A percentile compares a stretch with the other conserved stretches of the same genome.
Evolutionary conservation across 768 basidiomycete genomes (phyloP).

Genomic region (Lactarius hengduanensis): DNA sequence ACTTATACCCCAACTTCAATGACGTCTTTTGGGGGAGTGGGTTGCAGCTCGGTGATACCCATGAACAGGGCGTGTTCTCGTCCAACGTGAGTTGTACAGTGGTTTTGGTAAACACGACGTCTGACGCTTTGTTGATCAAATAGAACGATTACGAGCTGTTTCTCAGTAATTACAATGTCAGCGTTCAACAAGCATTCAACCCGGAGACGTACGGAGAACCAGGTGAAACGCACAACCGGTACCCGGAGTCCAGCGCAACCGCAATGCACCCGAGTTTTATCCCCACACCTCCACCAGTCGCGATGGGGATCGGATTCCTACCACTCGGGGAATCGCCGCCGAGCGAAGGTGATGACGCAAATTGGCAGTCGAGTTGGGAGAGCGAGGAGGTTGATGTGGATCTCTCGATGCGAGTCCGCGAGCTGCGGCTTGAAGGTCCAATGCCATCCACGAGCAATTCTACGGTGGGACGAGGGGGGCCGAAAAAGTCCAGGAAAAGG

Average conservation of each 20-base stretch:
- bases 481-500: conserved; percentile 8
- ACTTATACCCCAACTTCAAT: neutral
- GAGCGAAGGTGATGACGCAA: neutral
- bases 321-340: neutral
- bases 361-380: neutral
- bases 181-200: neutral
- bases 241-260: neutral
- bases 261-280: neutral
- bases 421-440: neutral
- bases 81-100: conserved; percentile 4
- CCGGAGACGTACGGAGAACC: neutral
- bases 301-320: neutral
- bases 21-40: neutral
- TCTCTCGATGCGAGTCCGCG: neutral
- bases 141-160: neutral
- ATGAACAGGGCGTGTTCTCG: neutral
- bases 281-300: neutral
- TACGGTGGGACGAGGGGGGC: neutral
- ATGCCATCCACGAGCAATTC: neutral
- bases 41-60: neutral
- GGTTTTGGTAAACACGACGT: neutral
- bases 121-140: neutral
- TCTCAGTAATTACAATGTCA: neutral
- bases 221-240: neutral
- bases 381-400: neutral